Conservation (phyloP, 768 basidiomycete species). For the Hygrocybe coccinea region DNA sequence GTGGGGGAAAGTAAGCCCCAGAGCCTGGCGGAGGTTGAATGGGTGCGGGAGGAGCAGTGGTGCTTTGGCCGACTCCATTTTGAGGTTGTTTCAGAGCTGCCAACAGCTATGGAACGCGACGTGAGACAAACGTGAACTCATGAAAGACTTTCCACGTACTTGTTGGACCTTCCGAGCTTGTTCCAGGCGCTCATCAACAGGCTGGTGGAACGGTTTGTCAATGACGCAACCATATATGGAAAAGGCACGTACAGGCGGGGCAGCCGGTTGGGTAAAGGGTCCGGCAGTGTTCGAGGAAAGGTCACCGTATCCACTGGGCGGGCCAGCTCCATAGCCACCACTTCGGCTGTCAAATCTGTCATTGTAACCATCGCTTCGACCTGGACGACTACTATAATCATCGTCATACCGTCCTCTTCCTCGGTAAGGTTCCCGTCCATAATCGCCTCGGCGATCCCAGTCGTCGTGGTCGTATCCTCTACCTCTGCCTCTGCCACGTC, state of each 20-base stretch:
- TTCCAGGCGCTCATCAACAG: slow-evolving; percentile 74
- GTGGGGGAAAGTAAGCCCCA: slow-evolving; percentile 43
- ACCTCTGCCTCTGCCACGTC: slow-evolving; percentile 40
- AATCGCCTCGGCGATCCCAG: slow-evolving; percentile 45
- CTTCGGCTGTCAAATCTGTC: slow-evolving; percentile 41
- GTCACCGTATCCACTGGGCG: slow-evolving; percentile 22
- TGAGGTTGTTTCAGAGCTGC: slow-evolving; percentile 76
- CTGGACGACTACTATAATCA: slow-evolving; percentile 37
- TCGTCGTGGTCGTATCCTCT: slow-evolving; percentile 39
- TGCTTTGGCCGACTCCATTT: slow-evolving; percentile 34
- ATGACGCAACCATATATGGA: not conserved
- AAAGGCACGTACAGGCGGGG: slow-evolving; percentile 19
- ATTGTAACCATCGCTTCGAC: slow-evolving; percentile 36
- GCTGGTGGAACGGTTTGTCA: slow-evolving; percentile 27
- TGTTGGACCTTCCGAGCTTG: slow-evolving; percentile 86
- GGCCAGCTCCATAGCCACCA: slow-evolving; percentile 26
- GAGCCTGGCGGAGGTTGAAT: slow-evolving; percentile 32
- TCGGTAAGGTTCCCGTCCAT: slow-evolving; percentile 46
- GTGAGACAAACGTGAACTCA: slow-evolving; percentile 1
- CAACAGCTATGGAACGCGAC: slow-evolving; percentile 41
- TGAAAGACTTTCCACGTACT: slow-evolving; percentile 26
- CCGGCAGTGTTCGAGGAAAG: slow-evolving; percentile 21
- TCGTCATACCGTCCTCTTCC: slow-evolving; percentile 31
- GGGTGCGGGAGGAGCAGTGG: slow-evolving; percentile 34
- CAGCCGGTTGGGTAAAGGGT: slow-evolving; percentile 12